Conservation (phyloP, 495 filamentous ascomycete genomes). For the Trypethelium eluteriae region DNA sequence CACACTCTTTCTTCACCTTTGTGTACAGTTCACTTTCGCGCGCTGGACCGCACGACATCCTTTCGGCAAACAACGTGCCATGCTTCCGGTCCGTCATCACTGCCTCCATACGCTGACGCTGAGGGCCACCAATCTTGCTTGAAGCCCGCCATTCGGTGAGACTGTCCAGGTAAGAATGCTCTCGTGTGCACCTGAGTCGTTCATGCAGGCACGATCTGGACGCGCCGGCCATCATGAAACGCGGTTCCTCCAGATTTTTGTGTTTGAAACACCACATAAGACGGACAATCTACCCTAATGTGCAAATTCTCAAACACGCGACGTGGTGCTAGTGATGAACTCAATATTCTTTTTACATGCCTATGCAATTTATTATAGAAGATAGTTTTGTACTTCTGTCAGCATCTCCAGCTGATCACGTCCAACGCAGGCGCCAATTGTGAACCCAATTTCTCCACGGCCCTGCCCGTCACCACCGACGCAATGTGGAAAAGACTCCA, state of each 20-base stretch:
- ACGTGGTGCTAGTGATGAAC: background rate
- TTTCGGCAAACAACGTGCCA: background rate
- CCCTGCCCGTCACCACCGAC: background rate
- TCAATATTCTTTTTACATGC: background rate
- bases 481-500: constrained; percentile 5
- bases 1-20: too few species aligned
- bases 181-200: background rate
- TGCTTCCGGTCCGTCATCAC: background rate
- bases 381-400: background rate
- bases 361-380: background rate
- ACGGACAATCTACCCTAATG: background rate
- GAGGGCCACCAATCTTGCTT: background rate
- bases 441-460: background rate
- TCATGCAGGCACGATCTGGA: background rate
- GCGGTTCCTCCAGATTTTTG: background rate
- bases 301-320: background rate
- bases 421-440: background rate
- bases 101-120: background rate
- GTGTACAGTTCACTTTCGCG: background rate
- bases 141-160: background rate
- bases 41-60: background rate
- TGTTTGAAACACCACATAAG: constrained; percentile 13
- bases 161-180: background rate
- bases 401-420: background rate
- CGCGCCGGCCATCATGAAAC: constrained; percentile 8